A percentile compares a stretch with the other conserved stretches of the same genome.
phyloP scores from a whole-genome alignment of 2,329 filamentous ascomycete genomes.

The Emergomyces orientalis region DNA sequence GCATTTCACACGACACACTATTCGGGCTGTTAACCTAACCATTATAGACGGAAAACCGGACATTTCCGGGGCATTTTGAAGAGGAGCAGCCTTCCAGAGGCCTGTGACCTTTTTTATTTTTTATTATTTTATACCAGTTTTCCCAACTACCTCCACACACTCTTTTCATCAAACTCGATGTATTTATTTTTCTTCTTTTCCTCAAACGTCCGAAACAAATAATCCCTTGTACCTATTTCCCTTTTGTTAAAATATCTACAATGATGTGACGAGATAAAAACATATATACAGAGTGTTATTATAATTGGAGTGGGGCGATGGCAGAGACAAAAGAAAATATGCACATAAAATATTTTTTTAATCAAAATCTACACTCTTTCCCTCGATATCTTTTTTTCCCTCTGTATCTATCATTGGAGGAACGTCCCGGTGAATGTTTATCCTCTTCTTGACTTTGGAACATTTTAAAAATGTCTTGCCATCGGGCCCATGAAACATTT shows the following conservation, averaged over 20 bases:
- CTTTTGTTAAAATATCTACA: background rate
- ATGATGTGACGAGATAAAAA: background rate
- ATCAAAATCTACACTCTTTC: no score
- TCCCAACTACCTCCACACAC: background rate
- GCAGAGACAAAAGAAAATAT: no score
- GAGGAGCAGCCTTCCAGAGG: no score
- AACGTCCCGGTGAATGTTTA: no score
- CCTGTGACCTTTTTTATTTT: background rate
- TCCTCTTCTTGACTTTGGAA: no score
- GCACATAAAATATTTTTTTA: no score
- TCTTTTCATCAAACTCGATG: background rate
- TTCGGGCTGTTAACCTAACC: background rate
- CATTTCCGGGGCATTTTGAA: no score
- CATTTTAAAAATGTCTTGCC: no score
- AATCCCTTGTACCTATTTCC: background rate
- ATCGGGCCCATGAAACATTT: no score
- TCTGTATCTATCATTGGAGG: no score
- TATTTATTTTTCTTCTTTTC: background rate
- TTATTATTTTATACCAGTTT: background rate
- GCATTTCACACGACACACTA: background rate
- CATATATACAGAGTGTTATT: background rate
- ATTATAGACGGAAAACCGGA: background rate
- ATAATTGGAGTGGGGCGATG: background rate
- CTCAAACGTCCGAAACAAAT: background rate
- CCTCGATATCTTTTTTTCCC: no score